Evolutionary conservation across 495 filamentous ascomycete species (phyloP).

Genomic region (Daldinia grandis): DNA sequence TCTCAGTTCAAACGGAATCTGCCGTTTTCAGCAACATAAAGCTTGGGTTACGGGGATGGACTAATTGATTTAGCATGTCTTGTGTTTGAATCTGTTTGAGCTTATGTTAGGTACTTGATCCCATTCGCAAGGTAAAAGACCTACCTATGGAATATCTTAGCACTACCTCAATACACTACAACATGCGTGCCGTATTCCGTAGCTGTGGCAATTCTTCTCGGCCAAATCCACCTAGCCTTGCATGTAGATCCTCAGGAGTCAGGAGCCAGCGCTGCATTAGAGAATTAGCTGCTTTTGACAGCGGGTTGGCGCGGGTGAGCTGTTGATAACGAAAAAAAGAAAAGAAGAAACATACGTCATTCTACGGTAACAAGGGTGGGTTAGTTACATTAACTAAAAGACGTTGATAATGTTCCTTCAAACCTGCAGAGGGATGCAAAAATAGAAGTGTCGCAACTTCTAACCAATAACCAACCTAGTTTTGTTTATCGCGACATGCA

Average conservation of each 20-base stretch:
- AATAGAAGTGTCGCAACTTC: constrained; percentile 17
- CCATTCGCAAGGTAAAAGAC: too few relatives aligned
- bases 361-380: constrained; percentile 2
- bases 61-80: neutral
- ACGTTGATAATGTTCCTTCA: constrained; percentile 17
- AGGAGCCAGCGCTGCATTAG: constrained; percentile 16
- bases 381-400: constrained; percentile 33
- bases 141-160: neutral
- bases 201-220: constrained; percentile 28
- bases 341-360: constrained; percentile 29
- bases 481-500: neutral
- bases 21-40: constrained; percentile 35
- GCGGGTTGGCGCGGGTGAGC: constrained; percentile 3
- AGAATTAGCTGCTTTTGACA: neutral
- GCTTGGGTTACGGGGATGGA: constrained; percentile 6
- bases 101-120: neutral
- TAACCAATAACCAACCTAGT: neutral
- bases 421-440: constrained; percentile 25
- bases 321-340: neutral
- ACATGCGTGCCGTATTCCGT: neutral
- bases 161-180: neutral
- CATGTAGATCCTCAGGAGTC: constrained; percentile 27
- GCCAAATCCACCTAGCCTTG: constrained; percentile 31
- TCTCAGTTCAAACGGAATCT: constrained; percentile 32
- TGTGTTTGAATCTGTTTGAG: neutral